Conservation (phyloP, 2,329 filamentous ascomycete genomes). For the Colletotrichum plurivorum region DNA sequence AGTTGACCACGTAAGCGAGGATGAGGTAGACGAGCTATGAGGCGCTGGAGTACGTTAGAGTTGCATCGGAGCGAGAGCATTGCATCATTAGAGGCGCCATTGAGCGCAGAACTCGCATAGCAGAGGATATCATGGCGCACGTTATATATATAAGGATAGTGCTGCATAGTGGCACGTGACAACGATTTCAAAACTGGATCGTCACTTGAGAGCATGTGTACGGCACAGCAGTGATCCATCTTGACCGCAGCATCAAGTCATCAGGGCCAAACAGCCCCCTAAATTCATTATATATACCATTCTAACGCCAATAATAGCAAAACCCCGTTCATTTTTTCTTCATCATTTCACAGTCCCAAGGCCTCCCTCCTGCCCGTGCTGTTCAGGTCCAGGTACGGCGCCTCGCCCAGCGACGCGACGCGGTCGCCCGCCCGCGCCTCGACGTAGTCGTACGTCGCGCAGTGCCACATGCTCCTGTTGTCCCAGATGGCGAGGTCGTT, state of each 20-base stretch:
- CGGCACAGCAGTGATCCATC: not conserved
- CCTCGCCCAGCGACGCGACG: conserved; percentile 59
- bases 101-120: not conserved
- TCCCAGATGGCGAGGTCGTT: conserved; percentile 77
- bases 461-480: conserved; percentile 66
- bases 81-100: not conserved
- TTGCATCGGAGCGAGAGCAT: not conserved
- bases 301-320: conserved; percentile 18
- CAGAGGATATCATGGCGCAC: not conserved
- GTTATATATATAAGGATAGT: too few species aligned
- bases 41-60: not conserved
- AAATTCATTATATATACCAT: not conserved
- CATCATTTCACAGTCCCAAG: conserved; percentile 42
- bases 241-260: not conserved
- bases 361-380: conserved; percentile 57
- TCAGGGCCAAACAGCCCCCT: not conserved
- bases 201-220: too few species aligned
- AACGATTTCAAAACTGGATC: too few species aligned
- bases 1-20: conserved; percentile 35
- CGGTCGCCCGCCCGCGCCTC: conserved; percentile 58
- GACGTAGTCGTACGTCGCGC: conserved; percentile 74
- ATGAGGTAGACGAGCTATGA: conserved; percentile 4
- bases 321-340: not conserved
- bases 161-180: too few species aligned
- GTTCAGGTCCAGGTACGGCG: conserved; percentile 56